Evolutionary conservation across 164 flowering plant species (phyloP).

Genomic region (Piper longum): DNA sequence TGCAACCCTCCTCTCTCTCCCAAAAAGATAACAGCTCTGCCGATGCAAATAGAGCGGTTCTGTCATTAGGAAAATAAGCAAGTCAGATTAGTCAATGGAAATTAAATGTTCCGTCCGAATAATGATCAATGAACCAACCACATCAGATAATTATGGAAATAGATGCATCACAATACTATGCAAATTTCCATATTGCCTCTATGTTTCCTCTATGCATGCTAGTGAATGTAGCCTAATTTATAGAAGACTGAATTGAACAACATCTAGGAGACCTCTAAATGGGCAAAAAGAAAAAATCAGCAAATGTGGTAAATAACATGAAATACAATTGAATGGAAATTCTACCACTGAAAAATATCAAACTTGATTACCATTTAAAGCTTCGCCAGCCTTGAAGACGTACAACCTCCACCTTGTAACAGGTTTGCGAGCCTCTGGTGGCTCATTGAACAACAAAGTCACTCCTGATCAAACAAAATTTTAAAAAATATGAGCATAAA

Average conservation of each 20-base stretch:
- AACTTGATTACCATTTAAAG: conserved; percentile 49
- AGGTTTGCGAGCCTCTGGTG: conserved; percentile 89
- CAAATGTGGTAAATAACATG: too few relatives aligned
- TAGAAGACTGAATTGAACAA: too few relatives aligned
- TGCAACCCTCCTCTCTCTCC: conserved; percentile 93
- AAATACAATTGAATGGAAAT: too few relatives aligned
- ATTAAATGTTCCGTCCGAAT: too few relatives aligned
- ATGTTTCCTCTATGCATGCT: too few relatives aligned
- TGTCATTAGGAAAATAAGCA: conserved; percentile 18
- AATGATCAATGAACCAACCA: too few relatives aligned
- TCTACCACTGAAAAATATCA: background rate
- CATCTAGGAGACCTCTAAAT: too few relatives aligned
- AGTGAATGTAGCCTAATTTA: too few relatives aligned
- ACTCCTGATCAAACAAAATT: conserved; percentile 36
- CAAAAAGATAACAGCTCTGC: conserved; percentile 92
- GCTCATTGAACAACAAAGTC: conserved; percentile 80
- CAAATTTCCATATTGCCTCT: too few relatives aligned
- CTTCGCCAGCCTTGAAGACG: conserved; percentile 92
- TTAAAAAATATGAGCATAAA: background rate
- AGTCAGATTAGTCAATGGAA: background rate
- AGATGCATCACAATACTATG: too few relatives aligned
- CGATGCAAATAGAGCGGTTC: conserved; percentile 91
- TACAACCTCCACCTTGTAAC: conserved; percentile 85
- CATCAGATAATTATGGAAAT: too few relatives aligned
- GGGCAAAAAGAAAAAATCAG: too few relatives aligned